Base-by-base conservation (phyloP, 1,139 yeast genomes). In the Hanseniaspora uvarum region DNA sequence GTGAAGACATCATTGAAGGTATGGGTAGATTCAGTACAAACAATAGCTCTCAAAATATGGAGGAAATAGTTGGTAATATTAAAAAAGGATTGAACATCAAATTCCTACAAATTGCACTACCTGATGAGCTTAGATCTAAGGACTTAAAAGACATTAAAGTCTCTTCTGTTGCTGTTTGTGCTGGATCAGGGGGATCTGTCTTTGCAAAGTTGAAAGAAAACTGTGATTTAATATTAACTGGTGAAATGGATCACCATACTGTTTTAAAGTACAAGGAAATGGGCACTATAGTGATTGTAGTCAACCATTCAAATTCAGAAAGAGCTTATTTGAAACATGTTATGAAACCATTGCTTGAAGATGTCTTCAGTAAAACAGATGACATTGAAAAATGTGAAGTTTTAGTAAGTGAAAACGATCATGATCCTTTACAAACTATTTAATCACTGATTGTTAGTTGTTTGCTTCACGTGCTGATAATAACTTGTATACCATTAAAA, bases 191-290 rank as follows among this genome's bases (percentile, higher is more conserved):
- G 0, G 81, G 86, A 0, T 82, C 83, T 0, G 79, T 78, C 2
- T 72, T 72, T 58, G 61, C 60, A 43, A 54, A 59, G 3, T 51
- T 70, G 28, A 58, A 58, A n/a, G 60, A 63, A 18, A 65, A 63
- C 4, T 94, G 89, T 0, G 98, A 92, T 62, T 72, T 88, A 41
- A 84, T 76, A 65, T 78, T 81, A 62, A 89, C 98, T 0, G 99
- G 99, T 1, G 98, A 94, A 64, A 70, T 94, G 59, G 83, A 95
- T 19, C 98, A 92, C 64, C 98, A 94, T 63, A 96, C 92, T 65
- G 83, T 86, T 4, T 72, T 94, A 39, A 78, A 70, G 58, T 74
- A 82, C 57, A 77, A 75, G 48, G 97, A 89, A 61, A 65, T 70
- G n/a, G 96, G 95, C 0, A 72, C 80, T 12, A 73, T 80, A 11